Conservation (phyloP, 2,329 filamentous ascomycete genomes). For the Talaromyces sp. region DNA sequence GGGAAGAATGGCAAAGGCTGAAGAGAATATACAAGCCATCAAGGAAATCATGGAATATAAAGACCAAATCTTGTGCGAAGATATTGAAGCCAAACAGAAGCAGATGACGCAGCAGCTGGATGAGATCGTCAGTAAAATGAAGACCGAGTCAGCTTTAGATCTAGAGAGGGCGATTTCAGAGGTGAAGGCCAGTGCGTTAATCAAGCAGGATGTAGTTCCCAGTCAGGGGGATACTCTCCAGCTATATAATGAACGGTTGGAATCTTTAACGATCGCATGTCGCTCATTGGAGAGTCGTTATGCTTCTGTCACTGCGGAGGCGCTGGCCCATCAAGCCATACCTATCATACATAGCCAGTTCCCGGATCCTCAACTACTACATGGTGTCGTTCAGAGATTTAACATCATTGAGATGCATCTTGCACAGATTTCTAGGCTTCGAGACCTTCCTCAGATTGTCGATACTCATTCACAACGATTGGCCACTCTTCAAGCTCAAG, state of each 20-base stretch:
- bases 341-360: constrained; percentile 38
- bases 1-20: not conserved
- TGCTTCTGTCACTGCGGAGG: constrained; percentile 48
- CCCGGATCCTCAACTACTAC: constrained; percentile 30
- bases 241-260: constrained; percentile 12
- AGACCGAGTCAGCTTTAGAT: constrained; percentile 14
- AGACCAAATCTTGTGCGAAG: constrained; percentile 26
- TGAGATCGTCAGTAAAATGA: constrained; percentile 10
- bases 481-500: not conserved
- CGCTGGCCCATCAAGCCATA: constrained; percentile 37
- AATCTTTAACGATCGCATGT: constrained; percentile 27
- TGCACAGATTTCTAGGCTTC: constrained; percentile 17
- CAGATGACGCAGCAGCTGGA: constrained; percentile 12
- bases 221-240: constrained; percentile 1
- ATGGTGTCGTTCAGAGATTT: constrained; percentile 27
- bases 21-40: constrained; percentile 20
- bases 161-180: constrained; percentile 12
- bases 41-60: constrained; percentile 24
- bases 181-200: not conserved
- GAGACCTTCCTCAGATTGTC: constrained; percentile 3
- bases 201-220: constrained; percentile 3
- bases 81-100: constrained; percentile 24
- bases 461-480: constrained; percentile 7
- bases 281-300: constrained; percentile 50
- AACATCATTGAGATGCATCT: constrained; percentile 22